Percentiles rank a stretch among this genome's conserved stretches.
phyloP scores from a whole-genome alignment of 2,329 filamentous ascomycete species.

The Cadophora gregata region DNA sequence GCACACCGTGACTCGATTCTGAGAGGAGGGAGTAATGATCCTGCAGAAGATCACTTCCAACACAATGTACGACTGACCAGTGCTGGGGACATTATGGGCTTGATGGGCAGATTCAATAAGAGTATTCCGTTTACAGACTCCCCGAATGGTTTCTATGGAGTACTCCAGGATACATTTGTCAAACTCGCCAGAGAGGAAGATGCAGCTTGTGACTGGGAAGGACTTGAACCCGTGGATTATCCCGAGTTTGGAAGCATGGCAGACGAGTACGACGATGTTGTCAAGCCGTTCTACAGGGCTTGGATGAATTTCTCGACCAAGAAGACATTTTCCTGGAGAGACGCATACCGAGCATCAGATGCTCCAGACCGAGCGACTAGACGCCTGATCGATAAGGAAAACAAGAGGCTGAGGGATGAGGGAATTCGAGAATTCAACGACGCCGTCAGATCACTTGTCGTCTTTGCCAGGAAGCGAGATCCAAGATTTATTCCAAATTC shows the following conservation, averaged over 20 bases:
- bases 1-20: slow-evolving; percentile 88
- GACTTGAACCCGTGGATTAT: slow-evolving; percentile 67
- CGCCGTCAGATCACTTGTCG: slow-evolving; percentile 82
- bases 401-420: slow-evolving; percentile 82
- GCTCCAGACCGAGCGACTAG: slow-evolving; percentile 85
- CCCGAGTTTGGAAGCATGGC: slow-evolving; percentile 82
- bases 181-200: slow-evolving; percentile 82
- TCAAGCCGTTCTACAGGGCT: slow-evolving; percentile 78
- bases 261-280: slow-evolving; percentile 77
- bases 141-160: slow-evolving; percentile 83
- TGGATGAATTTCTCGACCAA: slow-evolving; percentile 85
- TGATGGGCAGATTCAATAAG: slow-evolving; percentile 82
- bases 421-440: slow-evolving; percentile 90
- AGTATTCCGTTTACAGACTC: slow-evolving; percentile 81
- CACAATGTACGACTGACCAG: slow-evolving; percentile 78
- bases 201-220: slow-evolving; percentile 73
- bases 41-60: slow-evolving; percentile 59
- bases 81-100: slow-evolving; percentile 75
- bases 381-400: slow-evolving; percentile 93
- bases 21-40: slow-evolving; percentile 51
- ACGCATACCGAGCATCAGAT: slow-evolving; percentile 81
- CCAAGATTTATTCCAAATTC: slow-evolving; percentile 80
- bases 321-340: slow-evolving; percentile 90
- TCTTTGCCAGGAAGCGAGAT: slow-evolving; percentile 90
- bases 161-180: slow-evolving; percentile 77